These are phyloP conservation scores for Meyerozyma carpophila DNA, from an alignment of 1,139 yeast genomes.

Conservation along the genomic window DNA sequence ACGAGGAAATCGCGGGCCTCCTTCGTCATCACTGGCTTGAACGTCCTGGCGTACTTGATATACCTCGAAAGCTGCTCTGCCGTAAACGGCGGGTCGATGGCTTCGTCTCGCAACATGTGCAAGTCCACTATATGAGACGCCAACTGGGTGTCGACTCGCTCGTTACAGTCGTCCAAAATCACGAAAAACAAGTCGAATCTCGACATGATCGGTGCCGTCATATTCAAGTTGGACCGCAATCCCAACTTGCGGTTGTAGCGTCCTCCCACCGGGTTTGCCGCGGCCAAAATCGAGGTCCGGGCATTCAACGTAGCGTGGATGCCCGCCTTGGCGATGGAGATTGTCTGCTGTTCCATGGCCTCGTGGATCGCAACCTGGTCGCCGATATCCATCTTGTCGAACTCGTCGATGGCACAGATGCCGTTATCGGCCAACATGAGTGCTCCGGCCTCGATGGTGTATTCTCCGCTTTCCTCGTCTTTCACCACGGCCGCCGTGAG, in stretches of 20 bases:
- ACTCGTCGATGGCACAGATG: conserved; percentile 96
- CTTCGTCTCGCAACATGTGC: conserved; percentile 88
- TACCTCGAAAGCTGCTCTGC: conserved; percentile 87
- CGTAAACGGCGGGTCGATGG: conserved; percentile 83
- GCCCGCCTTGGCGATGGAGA: conserved; percentile 97
- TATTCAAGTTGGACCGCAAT: conserved; percentile 78
- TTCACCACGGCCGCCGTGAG: conserved; percentile 96
- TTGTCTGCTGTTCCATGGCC: conserved; percentile 99
- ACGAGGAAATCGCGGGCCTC: conserved; percentile 80
- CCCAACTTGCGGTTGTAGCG: conserved; percentile 86
- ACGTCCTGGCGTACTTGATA: conserved; percentile 88
- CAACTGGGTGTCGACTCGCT: conserved; percentile 78
- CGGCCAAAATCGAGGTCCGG: conserved; percentile 91
- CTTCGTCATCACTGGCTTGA: conserved; percentile 82
- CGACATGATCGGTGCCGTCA: conserved; percentile 99
- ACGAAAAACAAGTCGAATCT: conserved; percentile 95
- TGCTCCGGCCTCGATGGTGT: conserved; percentile 98
- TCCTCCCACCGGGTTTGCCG: conserved; percentile 97
- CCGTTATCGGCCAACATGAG: conserved; percentile 98
- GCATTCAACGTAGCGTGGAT: conserved; percentile 97
- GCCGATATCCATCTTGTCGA: conserved; percentile 92
- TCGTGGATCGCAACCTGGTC: conserved; percentile 99
- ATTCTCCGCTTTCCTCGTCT: conserved; percentile 97
- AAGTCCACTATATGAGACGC: conserved; percentile 91
- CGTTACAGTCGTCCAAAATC: conserved; percentile 91